Evolutionary conservation across 2,329 filamentous ascomycete species (phyloP), one percentile per base, ranked within the genome.

Genomic region (Albifimbria verrucaria): DNA sequence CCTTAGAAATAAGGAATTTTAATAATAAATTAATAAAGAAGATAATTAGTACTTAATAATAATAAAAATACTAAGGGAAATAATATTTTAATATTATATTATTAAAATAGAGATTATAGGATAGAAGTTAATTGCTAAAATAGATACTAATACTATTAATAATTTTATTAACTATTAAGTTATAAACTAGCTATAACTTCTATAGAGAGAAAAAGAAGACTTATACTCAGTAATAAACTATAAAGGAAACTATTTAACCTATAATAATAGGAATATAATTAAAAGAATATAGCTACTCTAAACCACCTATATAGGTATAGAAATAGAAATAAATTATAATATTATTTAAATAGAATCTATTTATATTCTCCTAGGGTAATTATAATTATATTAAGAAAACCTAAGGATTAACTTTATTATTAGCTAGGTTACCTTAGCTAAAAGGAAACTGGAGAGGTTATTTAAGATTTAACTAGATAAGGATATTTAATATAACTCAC

Each of bases 1-100:
- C 15, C 15, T 52, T 55, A 56, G 54, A 48, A 53, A 52, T 32
- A 54, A 57, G 21, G 42, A 49, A 55, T 56, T 56, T 55, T 58
- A 58, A 57, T n/a, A 23, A 1, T 25, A 28, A 1, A 23, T 26
- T 50, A 42, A 48, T 36, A 46, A 54, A 43, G n/a, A 54, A 24
- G 7, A 45, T 3, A 17, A 26, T 47, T 49, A 39, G 51, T 48
- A 48, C 28, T 23, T 18, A 7, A 2, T 22, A 50, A 51, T 9
- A 51, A 32, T 43, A 48, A 44, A n/a, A 11, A 21, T 51, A 18
- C 7, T 26, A 45, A 53, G 17, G 11, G 11, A 26, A 4, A 18
- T n/a, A 11, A 32, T 32, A 32, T 15, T 25, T 23, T 47, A 39
- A n/a, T 9, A 32, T 9, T n/a, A 7, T 43, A 17, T 43, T 10